Evolutionary conservation across 768 basidiomycete genomes (phyloP), one percentile per base, ranked within the genome.

Genomic region (Melanogaster broomeanus): DNA sequence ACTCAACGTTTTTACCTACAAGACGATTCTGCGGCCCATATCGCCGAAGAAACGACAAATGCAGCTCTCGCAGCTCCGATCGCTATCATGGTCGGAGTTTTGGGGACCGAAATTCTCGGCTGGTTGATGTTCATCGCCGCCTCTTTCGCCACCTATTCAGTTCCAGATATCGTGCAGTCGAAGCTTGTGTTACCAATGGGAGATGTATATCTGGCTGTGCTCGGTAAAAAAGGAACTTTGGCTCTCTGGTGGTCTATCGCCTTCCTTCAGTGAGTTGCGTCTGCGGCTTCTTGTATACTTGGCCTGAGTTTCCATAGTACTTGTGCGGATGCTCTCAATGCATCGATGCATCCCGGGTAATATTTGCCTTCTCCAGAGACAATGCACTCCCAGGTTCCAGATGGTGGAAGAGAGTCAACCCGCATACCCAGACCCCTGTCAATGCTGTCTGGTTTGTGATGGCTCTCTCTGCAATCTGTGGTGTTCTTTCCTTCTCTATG

Each of bases 11-110:
- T 15, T 40, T 21, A 44, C 19, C 43, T 22, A 31, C 12, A 57
- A 78, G 77, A 77, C 33, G 76, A 79, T 57, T 79, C 77, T 18
- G 77, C 74, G 10, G 77, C 72, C 6, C 76, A 77, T 48, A 75
- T 79, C 16, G 68, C 77, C 3, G 77, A 77, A 53, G 75, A 79
- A 64, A 73, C 70, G 0, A 63, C 75, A 6, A 72, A 73, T 38
- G 73, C 74, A n/a, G 71, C 75, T 4, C 61, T 66, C 21, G 72
- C 74, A 12, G 77, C 73, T 19, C 77, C 77, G 6, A 68, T 77
- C 31, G 74, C 76, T 6, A 78, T 77, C 56, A 62, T 77, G 55
- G 65, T 75, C 39, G 73, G 71, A 24, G 75, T 77, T 34, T 59
- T 63, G 13, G 70, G 55, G 3, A 75, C 76, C 3, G 68, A 72